A percentile compares a stretch with the other conserved stretches of the same genome.
Evolutionary conservation across 805 yeast species (phyloP).

Genomic region (Yarrowia sp.): DNA sequence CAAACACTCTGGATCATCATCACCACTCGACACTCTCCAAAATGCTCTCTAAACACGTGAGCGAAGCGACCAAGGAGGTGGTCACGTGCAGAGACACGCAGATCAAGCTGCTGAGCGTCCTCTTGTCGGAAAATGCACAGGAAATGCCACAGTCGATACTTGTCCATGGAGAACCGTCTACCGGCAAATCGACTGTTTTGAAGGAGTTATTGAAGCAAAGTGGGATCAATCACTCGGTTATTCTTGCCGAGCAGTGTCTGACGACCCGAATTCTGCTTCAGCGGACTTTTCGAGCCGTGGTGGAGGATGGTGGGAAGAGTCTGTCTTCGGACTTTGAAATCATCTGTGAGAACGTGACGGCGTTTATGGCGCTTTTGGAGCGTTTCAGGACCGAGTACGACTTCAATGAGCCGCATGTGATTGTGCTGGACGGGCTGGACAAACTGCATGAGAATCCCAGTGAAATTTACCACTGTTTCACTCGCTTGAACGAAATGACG

Average conservation of each 20-base stretch:
- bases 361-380: constrained; percentile 53
- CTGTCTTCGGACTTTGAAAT: constrained; percentile 44
- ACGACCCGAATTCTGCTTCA: constrained; percentile 58
- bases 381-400: constrained; percentile 49
- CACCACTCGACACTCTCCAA: neutral
- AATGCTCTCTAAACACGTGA: constrained; percentile 23
- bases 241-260: constrained; percentile 59
- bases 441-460: constrained; percentile 54
- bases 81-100: constrained; percentile 43
- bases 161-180: constrained; percentile 58
- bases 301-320: constrained; percentile 51
- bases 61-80: neutral
- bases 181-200: constrained; percentile 57
- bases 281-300: constrained; percentile 53
- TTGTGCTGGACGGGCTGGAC: constrained; percentile 61
- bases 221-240: constrained; percentile 49
- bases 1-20: neutral
- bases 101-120: constrained; percentile 41
- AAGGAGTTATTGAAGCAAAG: constrained; percentile 48
- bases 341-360: constrained; percentile 54
- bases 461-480: constrained; percentile 54
- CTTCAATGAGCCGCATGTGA: constrained; percentile 53
- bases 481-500: constrained; percentile 54
- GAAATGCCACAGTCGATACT: constrained; percentile 51
- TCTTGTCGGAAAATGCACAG: constrained; percentile 40